Percentiles rank a stretch among this genome's conserved stretches.
These are phyloP conservation scores for Hymenotorrendiella dingleyae DNA, from an alignment of 2,329 filamentous ascomycete species.

Conservation along the genomic window DNA sequence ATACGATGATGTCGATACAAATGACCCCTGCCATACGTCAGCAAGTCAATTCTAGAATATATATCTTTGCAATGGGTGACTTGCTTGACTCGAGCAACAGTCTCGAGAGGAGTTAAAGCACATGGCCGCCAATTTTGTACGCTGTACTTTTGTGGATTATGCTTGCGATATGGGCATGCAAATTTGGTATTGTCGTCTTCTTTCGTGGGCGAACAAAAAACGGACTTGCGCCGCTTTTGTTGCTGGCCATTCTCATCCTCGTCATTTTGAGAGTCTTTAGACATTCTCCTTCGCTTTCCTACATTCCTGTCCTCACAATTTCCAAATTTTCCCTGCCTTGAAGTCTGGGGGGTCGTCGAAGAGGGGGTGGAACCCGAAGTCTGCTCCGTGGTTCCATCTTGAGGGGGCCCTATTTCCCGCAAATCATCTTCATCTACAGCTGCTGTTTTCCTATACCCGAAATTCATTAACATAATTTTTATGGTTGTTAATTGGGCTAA, in stretches of 20 bases:
- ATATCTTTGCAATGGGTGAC: neutral
- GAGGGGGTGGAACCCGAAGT: too few species aligned
- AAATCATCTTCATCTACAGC: too few species aligned
- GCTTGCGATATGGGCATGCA: constrained; percentile 10
- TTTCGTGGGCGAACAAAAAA: too few species aligned
- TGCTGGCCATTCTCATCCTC: neutral
- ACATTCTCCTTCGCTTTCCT: neutral
- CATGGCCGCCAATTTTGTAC: constrained; percentile 6
- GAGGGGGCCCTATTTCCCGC: too few species aligned
- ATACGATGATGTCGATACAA: constrained; percentile 12
- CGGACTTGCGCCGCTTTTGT: too few species aligned
- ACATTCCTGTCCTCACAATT: neutral
- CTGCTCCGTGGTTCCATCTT: too few species aligned
- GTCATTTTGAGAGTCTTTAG: neutral
- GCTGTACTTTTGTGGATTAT: constrained; percentile 11
- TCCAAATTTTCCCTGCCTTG: too few species aligned
- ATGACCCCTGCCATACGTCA: constrained; percentile 9
- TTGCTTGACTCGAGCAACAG: constrained; percentile 13
- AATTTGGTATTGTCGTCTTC: neutral
- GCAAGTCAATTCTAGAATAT: neutral
- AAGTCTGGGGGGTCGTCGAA: too few species aligned
- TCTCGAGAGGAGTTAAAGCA: constrained; percentile 7
- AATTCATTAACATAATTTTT: too few species aligned
- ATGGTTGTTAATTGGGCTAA: too few species aligned
- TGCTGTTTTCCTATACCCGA: too few species aligned